A percentile compares a stretch with the other conserved stretches of the same genome.
Evolutionary conservation across 768 basidiomycete genomes (phyloP).

Genomic region (Xerocomellus amylosporus): DNA sequence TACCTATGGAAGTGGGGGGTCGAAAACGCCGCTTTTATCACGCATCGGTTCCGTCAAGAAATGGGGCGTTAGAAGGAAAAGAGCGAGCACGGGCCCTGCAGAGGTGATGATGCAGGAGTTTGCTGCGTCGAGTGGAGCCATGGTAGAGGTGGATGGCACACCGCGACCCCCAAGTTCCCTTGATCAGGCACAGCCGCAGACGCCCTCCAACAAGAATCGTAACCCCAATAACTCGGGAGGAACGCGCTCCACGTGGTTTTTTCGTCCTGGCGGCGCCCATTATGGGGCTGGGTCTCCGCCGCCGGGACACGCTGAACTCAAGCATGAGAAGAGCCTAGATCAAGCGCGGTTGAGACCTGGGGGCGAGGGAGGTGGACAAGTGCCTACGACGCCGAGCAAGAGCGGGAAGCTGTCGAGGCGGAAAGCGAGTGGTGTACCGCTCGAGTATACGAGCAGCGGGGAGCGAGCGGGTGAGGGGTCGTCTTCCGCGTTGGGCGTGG

Average conservation of each 20-base stretch:
- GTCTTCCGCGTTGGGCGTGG: conserved; percentile 17
- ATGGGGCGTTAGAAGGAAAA: conserved; percentile 47
- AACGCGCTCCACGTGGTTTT: conserved; percentile 44
- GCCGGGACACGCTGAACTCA: conserved; percentile 34
- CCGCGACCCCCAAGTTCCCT: conserved; percentile 30
- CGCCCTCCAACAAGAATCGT: conserved; percentile 22
- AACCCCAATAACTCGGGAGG: conserved; percentile 11
- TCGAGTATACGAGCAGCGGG: conserved; percentile 26
- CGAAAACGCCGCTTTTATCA: conserved; percentile 46
- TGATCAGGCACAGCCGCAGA: conserved; percentile 13
- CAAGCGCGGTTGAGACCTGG: conserved; percentile 22
- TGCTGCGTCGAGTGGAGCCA: conserved; percentile 2
- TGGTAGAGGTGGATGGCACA: conserved; percentile 21
- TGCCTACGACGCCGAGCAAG: conserved; percentile 30
- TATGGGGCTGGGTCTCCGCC: conserved; percentile 44
- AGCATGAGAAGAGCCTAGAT: conserved; percentile 31
- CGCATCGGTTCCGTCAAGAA: conserved; percentile 59
- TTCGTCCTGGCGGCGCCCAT: conserved; percentile 47
- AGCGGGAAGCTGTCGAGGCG: conserved; percentile 20
- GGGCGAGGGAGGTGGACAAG: neutral
- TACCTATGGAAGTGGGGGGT: conserved; percentile 29
- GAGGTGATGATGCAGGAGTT: conserved; percentile 36
- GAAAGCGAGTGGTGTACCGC: conserved; percentile 22
- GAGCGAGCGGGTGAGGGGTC: conserved; percentile 26
- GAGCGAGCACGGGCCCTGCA: conserved; percentile 42